These are phyloP conservation scores for Biscogniauxia mediterranea DNA, from an alignment of 2,329 filamentous ascomycete species.

Conservation along the genomic window DNA sequence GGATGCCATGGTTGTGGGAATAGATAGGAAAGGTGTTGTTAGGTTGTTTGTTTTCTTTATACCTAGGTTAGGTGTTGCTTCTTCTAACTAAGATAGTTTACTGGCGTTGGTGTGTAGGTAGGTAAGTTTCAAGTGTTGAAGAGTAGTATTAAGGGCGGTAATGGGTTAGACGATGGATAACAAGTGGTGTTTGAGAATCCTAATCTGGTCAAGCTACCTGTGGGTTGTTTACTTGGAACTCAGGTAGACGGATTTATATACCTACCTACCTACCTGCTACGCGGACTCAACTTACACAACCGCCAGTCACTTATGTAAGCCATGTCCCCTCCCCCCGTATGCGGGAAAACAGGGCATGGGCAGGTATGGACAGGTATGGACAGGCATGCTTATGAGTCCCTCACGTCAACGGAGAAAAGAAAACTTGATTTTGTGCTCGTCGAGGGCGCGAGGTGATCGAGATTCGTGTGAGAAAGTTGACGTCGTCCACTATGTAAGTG, in stretches of 20 bases:
- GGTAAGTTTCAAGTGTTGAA: too few species aligned
- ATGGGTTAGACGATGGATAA: too few species aligned
- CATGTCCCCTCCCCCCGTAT: too few species aligned
- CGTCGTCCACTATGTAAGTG: neutral
- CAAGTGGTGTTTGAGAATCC: too few species aligned
- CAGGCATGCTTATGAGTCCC: neutral
- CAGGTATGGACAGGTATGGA: neutral
- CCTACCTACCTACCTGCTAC: neutral
- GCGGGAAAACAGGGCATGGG: neutral
- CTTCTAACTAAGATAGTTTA: neutral
- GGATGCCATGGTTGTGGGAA: slow-evolving; percentile 11
- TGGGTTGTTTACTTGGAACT: too few species aligned
- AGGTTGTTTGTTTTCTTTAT: neutral
- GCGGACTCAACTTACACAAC: neutral
- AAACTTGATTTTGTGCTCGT: slow-evolving; percentile 1
- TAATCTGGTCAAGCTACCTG: too few species aligned
- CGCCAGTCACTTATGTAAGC: too few species aligned
- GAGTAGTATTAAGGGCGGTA: too few species aligned
- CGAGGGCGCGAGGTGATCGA: neutral
- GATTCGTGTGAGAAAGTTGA: neutral
- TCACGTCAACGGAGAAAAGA: neutral
- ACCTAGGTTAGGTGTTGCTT: neutral
- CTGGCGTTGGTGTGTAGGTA: neutral
- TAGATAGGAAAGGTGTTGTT: too few species aligned
- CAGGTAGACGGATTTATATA: neutral